Base-by-base conservation (phyloP, 768 basidiomycete genomes). In the Podaxis rugospora region DNA sequence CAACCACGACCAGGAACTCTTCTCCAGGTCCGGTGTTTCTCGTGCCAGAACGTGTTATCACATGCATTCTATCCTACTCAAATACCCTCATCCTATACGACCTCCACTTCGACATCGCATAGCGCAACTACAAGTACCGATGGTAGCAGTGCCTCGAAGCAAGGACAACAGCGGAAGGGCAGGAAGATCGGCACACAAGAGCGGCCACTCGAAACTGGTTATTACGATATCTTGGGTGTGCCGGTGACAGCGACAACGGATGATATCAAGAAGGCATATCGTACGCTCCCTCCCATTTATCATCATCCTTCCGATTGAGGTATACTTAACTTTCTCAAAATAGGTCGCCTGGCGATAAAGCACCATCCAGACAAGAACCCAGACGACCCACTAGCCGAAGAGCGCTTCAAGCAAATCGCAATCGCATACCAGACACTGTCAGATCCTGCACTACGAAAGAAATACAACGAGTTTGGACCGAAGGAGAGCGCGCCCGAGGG, bases 361-460 rank as follows among this genome's bases (percentile, higher is more conserved):
- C 86, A 89, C 67, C 93, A 94, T 71, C 93, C 93, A 0, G 93
- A 95, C 81, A 95, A 95, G 80, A 94, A 95, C 69, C 92, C 85
- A 0, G 86, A 90, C 67, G 93, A 95, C 72, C 93, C 92, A 0
- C 73, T 79, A 25, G 92, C 94, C 0, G 92, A 91, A 67, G 92
- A 92, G 62, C 83, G 85, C n/a, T 94, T 94, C 80, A 93, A 93
- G 69, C 83, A 89, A 64, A 93, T 96, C 63, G 92, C 93, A 0
- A 90, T 94, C 53, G 93, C 93, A 2, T 93, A 90, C 69, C 90
- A 93, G 69, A 92, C 90, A 0, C 83, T 95, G 5, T 92, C 90
- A 1, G 92, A 95, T 64, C 83, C 86, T 2, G 74, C 66, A 1
- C 81, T 93, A 7, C 85, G 93, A 13, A 81, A 83, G 65, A 93